Evolutionary conservation across 2,329 filamentous ascomycete genomes (phyloP).

Genomic region (Colletotrichum higginsianum): DNA sequence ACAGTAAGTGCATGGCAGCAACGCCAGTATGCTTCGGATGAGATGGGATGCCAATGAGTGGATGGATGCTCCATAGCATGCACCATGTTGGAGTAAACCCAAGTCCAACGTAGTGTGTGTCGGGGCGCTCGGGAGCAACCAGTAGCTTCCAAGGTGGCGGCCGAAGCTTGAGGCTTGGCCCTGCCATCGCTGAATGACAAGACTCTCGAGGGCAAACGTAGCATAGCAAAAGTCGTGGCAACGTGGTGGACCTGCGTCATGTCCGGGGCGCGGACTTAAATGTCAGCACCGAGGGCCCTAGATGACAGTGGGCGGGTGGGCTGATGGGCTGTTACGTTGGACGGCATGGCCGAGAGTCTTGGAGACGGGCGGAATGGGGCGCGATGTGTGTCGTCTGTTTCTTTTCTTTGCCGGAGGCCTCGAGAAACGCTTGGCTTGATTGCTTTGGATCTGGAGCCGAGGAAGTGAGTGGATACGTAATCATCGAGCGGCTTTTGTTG

Average conservation of each 20-base stretch:
- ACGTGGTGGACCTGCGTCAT: conserved; percentile 35
- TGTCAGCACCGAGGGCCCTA: conserved; percentile 20
- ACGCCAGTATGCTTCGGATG: conserved; percentile 7
- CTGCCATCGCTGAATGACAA: conserved; percentile 3
- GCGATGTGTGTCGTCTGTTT: neutral
- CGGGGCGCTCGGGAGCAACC: conserved; percentile 28
- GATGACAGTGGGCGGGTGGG: conserved; percentile 7
- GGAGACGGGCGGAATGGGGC: conserved; percentile 13
- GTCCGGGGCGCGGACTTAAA: neutral
- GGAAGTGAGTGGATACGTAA: conserved; percentile 8
- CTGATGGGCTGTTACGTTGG: conserved; percentile 15
- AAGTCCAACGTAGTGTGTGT: conserved; percentile 17
- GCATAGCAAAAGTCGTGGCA: neutral
- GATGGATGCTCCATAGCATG: conserved; percentile 10
- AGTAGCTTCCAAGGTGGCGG: conserved; percentile 29
- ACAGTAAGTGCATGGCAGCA: neutral
- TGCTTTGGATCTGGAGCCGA: conserved; percentile 8
- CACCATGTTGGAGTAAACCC: neutral
- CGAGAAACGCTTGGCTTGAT: conserved; percentile 38
- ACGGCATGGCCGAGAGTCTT: conserved; percentile 22
- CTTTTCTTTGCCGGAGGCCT: conserved; percentile 34
- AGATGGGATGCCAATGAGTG: conserved; percentile 4
- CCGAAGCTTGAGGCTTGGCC: conserved; percentile 32
- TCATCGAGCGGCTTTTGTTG: neutral
- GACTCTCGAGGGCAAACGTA: neutral